Evolutionary conservation across 148 eudicot genomes (phyloP), one percentile per base, ranked within the genome.

Genomic region (Pharnaceum exiguum): DNA sequence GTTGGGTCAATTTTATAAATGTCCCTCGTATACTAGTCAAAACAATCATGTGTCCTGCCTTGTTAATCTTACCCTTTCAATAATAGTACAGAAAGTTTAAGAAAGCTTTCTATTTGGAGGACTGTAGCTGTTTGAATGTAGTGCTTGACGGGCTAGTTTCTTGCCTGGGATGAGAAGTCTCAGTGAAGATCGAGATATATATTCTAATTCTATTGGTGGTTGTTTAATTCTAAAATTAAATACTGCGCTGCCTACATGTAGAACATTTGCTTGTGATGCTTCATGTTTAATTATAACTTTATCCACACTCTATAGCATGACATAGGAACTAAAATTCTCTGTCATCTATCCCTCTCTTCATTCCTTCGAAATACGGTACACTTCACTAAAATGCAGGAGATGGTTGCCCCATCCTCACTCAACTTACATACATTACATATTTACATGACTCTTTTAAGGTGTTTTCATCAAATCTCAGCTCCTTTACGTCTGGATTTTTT

Each of bases 341-440:
- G 35, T 4, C 27, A 51, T 19, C 55, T 52, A 56, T 62, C 23
- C 57, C 66, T 50, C 75, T 37, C 51, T 26, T 32, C 19, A 47
- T n/a, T n/a, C n/a, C n/a, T n/a, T n/a, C n/a, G n/a, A n/a, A n/a
- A 49, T 42, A 27, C 59, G 44, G 16, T 28, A 25, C 16, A 61
- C 50, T 43, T 53, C 50, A 30, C 32, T 57, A 65, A 40, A n/a
- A n/a, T 53, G 18, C 48, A 38, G 5, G 57, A 65, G 66, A n/a
- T n/a, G n/a, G 43, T 81, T 81, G 77, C 77, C 82, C 80, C 66
- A 65, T 81, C 77, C 67, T 55, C 74, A 79, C 84, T 82, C 87
- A 73, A 76, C 60, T 26, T 46, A 44, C 35, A 18, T 12, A 57
- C 15, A 21, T 55, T 17, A 22, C 32, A 50, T 35, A 53, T 15